Evolutionary conservation across 164 flowering plant species (phyloP), one percentile per base, ranked within the genome.

Genomic region (Buxus sempervirens): DNA sequence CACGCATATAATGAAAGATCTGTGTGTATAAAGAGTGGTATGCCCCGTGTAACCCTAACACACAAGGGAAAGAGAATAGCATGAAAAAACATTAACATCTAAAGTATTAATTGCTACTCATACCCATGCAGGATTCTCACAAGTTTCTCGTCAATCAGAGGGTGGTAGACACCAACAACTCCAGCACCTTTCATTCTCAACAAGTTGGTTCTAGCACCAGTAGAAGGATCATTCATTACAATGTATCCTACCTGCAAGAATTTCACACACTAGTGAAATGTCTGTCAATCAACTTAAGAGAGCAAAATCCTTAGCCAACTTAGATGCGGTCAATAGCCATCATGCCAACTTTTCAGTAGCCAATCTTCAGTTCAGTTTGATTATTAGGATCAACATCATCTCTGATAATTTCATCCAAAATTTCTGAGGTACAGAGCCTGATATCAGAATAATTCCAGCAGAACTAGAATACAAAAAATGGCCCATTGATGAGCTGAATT

Each of bases 91-190:
- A 21, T 62, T 13, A 7, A 8, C 18, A 49, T 6, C 57, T 19
- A 15, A n/a, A n/a, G 22, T 54, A 25, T 54, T 49, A 36, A 51
- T 13, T 21, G 18, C 56, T 57, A n/a, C 32, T 63, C 80, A 49
- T 86, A 94, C 98, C 93, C 72, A 56, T 81, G 97, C 32, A 87
- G 64, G 58, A 79, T 78, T 73, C 70, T 77, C 73, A 95, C 71
- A 22, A 88, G 83, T 66, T 68, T 77, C 65, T 87, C 87, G 80
- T 95, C 95, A 66, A 95, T 79, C 71, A 95, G 77, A 59, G 83
- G 94, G 69, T 95, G 91, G 82, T 89, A 89, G 60, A 89, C 85
- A 45, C 97, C 99, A 66, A 82, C 94, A 60, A 86, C 89, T 8
- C 71, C 67, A 24, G 99, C 94, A 58, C 76, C 82, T 75, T 71